phyloP scores from a whole-genome alignment of 345 rosid species.

The Iberis pinnata region DNA sequence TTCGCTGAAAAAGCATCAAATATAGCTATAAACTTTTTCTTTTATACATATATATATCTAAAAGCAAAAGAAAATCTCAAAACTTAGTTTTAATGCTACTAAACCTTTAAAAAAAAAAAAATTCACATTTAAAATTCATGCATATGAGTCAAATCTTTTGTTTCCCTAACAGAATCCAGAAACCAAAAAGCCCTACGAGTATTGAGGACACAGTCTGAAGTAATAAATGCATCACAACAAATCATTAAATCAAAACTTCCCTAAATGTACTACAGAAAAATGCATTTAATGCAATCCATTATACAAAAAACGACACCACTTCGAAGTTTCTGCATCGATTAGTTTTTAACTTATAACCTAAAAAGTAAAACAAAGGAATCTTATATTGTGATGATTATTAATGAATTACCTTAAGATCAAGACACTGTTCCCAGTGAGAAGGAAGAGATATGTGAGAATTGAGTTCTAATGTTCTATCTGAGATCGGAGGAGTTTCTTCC shows the following conservation, averaged over 20 bases:
- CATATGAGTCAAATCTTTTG: no score
- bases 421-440: constrained; percentile 95
- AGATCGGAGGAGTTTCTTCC: constrained; percentile 30
- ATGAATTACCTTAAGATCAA: constrained; percentile 85
- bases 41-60: no score
- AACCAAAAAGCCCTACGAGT: constrained; percentile 19
- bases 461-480: constrained; percentile 67
- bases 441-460: constrained; percentile 82
- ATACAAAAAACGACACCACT: constrained; percentile 32
- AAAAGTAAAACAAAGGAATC: background rate
- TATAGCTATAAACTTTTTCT: no score
- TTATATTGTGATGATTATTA: background rate
- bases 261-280: background rate
- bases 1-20: constrained; percentile 13
- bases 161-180: constrained; percentile 8
- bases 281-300: constrained; percentile 49
- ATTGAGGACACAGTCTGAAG: constrained; percentile 6
- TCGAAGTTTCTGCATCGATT: constrained; percentile 27
- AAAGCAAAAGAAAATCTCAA: no score
- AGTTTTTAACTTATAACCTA: constrained; percentile 24
- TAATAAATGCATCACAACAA: constrained; percentile 37
- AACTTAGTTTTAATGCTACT: no score
- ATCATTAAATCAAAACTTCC: constrained; percentile 8
- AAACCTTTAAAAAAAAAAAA: no score
- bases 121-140: no score